These are phyloP conservation scores for Iris macrosiphon DNA, from an alignment of 106 monocot species.

Conservation along the genomic window DNA sequence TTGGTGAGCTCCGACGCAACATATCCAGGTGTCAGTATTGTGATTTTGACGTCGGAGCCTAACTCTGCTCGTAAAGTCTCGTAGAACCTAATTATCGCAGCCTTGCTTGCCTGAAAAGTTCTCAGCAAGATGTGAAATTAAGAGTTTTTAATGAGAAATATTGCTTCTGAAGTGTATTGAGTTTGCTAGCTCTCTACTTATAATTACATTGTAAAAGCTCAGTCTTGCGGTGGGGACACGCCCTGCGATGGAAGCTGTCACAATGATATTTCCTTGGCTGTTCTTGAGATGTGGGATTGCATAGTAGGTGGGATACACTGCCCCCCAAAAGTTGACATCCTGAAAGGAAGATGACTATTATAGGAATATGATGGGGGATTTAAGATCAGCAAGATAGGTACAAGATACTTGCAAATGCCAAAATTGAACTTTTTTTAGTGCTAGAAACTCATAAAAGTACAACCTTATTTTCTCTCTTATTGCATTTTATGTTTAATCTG, in stretches of 20 bases:
- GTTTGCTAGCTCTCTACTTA: too few relatives aligned
- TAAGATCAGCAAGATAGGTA: too few relatives aligned
- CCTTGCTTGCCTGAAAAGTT: conserved; percentile 73
- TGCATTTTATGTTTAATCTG: too few relatives aligned
- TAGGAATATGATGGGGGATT: too few relatives aligned
- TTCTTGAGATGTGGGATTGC: conserved; percentile 63
- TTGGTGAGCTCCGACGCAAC: conserved; percentile 63
- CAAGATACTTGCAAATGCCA: too few relatives aligned
- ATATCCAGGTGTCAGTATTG: conserved; percentile 51
- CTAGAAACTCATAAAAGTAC: too few relatives aligned
- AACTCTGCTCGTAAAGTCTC: conserved; percentile 65
- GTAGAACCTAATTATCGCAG: conserved; percentile 61
- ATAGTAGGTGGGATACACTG: conserved; percentile 65
- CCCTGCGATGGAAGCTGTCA: conserved; percentile 41
- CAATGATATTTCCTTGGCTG: conserved; percentile 44
- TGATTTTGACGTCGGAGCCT: conserved; percentile 38
- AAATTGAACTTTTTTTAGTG: too few relatives aligned
- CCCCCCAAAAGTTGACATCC: conserved; percentile 85
- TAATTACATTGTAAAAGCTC: conserved; percentile 78
- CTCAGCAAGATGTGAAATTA: too few relatives aligned
- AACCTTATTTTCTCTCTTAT: too few relatives aligned
- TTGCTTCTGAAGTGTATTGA: too few relatives aligned
- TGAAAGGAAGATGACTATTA: too few relatives aligned
- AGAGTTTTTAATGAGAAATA: background rate
- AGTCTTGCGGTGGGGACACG: conserved; percentile 41